phyloP scores from a whole-genome alignment of 2,329 filamentous ascomycete species.

The Colletotrichum tropicicola region DNA sequence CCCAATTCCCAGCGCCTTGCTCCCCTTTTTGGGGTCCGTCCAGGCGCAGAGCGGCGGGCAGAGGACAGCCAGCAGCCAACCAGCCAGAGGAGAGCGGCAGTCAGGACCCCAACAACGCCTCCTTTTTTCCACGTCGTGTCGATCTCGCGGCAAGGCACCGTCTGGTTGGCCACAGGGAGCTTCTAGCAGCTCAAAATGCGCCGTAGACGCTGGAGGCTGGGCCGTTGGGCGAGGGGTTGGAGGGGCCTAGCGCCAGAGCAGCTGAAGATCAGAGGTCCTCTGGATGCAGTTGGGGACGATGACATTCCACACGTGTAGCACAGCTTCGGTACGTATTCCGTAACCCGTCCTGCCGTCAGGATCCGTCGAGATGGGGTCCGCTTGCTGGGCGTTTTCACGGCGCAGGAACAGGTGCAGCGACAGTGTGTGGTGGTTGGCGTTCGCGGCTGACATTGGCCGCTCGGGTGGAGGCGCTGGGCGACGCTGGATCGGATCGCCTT shows the following conservation, averaged over 20 bases:
- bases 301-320: background rate
- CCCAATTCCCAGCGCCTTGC: background rate
- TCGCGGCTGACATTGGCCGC: slow-evolving; percentile 5
- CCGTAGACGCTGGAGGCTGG: slow-evolving; percentile 1
- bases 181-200: background rate
- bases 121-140: background rate
- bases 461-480: background rate
- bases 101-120: background rate
- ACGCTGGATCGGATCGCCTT: background rate
- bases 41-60: slow-evolving; percentile 3
- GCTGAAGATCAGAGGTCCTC: slow-evolving; percentile 7
- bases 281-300: background rate
- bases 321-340: background rate
- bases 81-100: background rate
- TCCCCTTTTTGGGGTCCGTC: background rate
- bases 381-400: background rate
- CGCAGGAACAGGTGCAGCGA: slow-evolving; percentile 1
- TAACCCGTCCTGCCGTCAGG: background rate
- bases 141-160: background rate
- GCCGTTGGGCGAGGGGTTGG: background rate
- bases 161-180: background rate
- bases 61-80: background rate
- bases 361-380: background rate
- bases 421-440: background rate
- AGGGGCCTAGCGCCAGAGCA: background rate